Percentiles rank a stretch among this genome's conserved stretches.
phyloP scores from a whole-genome alignment of 306 rosid genomes.

The Macrotyloma uniflorum region DNA sequence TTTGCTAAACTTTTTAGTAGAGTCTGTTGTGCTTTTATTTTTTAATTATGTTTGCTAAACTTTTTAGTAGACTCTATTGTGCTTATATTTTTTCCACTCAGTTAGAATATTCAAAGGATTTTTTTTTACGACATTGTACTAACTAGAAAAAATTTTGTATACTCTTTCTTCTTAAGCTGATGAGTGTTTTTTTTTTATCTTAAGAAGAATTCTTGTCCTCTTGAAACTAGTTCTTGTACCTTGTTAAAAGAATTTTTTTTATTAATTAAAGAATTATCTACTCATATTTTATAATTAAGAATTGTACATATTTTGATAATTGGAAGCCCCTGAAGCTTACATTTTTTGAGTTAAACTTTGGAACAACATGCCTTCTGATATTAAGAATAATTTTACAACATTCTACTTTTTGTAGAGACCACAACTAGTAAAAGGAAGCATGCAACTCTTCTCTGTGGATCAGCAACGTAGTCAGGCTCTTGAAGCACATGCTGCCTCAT shows the following conservation, averaged over 20 bases:
- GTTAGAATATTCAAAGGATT: neutral
- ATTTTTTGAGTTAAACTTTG: neutral
- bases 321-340: neutral
- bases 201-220: slow-evolving; percentile 11
- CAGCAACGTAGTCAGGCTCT: slow-evolving; percentile 75
- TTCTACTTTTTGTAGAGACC: slow-evolving; percentile 51
- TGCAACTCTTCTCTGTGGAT: slow-evolving; percentile 71
- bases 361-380: neutral
- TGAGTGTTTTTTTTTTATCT: no score
- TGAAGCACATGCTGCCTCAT: slow-evolving; percentile 76
- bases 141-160: neutral
- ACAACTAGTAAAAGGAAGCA: slow-evolving; percentile 67
- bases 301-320: neutral
- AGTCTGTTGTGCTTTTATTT: neutral
- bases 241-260: neutral
- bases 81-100: neutral
- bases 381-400: neutral
- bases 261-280: neutral
- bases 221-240: neutral
- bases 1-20: slow-evolving; percentile 4
- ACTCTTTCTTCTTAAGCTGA: neutral
- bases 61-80: neutral
- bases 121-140: no score
- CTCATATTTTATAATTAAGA: neutral
- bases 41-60: neutral